Conservation (phyloP, 371 early-diverging fungal species). For the Chytridium lagenaria region DNA sequence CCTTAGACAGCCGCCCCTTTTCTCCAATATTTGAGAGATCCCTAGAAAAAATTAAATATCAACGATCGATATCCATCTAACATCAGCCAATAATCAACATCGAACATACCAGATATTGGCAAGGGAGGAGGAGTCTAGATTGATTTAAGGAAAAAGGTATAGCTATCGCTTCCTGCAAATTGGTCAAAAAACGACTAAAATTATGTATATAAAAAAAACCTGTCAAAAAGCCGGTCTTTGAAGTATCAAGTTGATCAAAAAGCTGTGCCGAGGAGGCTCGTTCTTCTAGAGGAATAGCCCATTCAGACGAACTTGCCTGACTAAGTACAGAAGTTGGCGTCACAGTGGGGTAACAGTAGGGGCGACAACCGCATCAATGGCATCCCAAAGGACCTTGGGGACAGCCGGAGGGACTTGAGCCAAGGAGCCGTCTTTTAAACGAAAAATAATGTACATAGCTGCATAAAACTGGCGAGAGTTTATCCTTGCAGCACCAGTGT, state of each 20-base stretch:
- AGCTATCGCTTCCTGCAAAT: slow-evolving; percentile 46
- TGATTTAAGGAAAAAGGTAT: slow-evolving; percentile 50
- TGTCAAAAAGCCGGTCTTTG: slow-evolving; percentile 54
- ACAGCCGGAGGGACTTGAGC: slow-evolving; percentile 44
- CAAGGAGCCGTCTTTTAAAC: slow-evolving; percentile 41
- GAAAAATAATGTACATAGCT: slow-evolving; percentile 53
- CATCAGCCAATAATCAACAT: too few relatives aligned
- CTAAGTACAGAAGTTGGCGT: background rate
- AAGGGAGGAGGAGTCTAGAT: slow-evolving; percentile 43
- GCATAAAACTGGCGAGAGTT: slow-evolving; percentile 49
- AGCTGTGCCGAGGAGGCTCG: slow-evolving; percentile 70
- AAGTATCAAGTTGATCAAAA: slow-evolving; percentile 74
- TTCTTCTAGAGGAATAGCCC: slow-evolving; percentile 77
- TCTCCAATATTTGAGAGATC: slow-evolving; percentile 48
- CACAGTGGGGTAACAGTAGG: slow-evolving; percentile 1
- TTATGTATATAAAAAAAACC: background rate
- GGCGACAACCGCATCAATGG: slow-evolving; percentile 8
- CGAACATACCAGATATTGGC: slow-evolving; percentile 49
- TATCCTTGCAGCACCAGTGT: slow-evolving; percentile 35
- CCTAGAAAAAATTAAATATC: slow-evolving; percentile 24
- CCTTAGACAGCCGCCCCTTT: slow-evolving; percentile 44
- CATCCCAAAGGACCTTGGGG: slow-evolving; percentile 42
- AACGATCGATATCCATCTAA: background rate
- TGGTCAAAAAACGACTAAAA: background rate
- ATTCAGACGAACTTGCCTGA: slow-evolving; percentile 42